These are phyloP conservation scores for Brassica incana DNA, from an alignment of 345 rosid species.

Conservation along the genomic window DNA sequence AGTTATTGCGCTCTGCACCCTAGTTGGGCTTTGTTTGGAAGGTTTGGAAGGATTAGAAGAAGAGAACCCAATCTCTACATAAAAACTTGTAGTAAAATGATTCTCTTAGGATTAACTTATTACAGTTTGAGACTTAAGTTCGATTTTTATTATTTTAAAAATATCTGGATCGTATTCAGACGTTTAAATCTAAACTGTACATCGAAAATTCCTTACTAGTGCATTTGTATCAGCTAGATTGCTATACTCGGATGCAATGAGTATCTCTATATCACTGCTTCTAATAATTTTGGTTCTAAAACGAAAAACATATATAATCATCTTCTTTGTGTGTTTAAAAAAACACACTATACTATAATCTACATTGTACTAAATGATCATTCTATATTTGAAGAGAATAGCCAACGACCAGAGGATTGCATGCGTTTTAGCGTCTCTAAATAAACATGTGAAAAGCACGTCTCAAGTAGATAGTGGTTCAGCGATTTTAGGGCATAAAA, in stretches of 20 bases:
- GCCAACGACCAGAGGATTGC: not conserved
- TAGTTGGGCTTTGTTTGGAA: not conserved
- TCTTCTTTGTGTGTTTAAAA: not conserved
- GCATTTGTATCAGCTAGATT: not conserved
- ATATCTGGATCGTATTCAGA: not conserved
- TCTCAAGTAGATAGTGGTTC: not conserved
- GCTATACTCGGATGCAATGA: not conserved
- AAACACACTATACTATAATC: not conserved
- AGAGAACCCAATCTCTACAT: not conserved
- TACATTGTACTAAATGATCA: not conserved
- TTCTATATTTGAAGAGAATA: not conserved
- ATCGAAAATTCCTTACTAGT: not conserved
- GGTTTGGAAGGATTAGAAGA: not conserved
- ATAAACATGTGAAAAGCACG: not conserved
- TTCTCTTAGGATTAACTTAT: not conserved
- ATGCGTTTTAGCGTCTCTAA: not conserved
- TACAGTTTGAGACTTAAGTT: not conserved
- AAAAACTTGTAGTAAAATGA: not conserved
- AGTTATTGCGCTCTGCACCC: not conserved
- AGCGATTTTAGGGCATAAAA: not conserved
- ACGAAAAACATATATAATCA: not conserved
- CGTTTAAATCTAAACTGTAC: not conserved
- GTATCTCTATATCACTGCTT: not conserved
- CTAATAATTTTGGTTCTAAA: not conserved
- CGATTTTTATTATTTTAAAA: not conserved